Evolutionary conservation across 352 stramenopile species (phyloP).

Genomic region (Phytopythium oedochilum): DNA sequence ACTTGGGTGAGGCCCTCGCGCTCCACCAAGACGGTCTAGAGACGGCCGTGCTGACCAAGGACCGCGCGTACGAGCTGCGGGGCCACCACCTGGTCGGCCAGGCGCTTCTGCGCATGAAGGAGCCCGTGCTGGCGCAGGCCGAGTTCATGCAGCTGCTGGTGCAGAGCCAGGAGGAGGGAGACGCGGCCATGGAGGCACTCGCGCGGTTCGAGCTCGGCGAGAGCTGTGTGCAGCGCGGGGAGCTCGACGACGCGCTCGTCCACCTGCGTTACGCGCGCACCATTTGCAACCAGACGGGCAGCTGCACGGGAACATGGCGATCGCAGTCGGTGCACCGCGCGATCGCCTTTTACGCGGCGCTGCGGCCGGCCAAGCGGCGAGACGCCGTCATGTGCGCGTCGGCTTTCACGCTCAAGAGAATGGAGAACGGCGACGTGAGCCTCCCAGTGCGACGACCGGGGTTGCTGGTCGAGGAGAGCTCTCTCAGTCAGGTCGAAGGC

Average conservation of each 20-base stretch:
- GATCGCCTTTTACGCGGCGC: conserved; percentile 45
- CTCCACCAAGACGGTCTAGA: conserved; percentile 45
- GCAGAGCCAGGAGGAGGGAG: conserved; percentile 26
- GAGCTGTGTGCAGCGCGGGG: conserved; percentile 25
- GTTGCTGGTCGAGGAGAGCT: neutral
- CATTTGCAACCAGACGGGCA: conserved; percentile 41
- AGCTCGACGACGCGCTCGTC: conserved; percentile 27
- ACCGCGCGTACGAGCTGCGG: conserved; percentile 38
- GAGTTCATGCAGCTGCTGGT: conserved; percentile 37
- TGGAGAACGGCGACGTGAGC: neutral
- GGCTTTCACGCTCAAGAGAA: neutral
- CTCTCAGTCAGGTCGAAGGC: neutral
- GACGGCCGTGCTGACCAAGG: conserved; percentile 20
- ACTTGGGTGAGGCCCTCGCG: conserved; percentile 33
- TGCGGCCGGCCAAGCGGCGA: conserved; percentile 22
- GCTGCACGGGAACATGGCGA: conserved; percentile 30
- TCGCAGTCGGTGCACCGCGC: conserved; percentile 37
- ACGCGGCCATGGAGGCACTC: conserved; percentile 39
- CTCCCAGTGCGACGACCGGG: neutral
- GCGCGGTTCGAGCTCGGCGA: conserved; percentile 49
- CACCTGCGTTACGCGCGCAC: conserved; percentile 36
- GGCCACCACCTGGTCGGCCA: conserved; percentile 34
- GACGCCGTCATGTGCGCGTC: conserved; percentile 25
- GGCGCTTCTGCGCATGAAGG: conserved; percentile 26
- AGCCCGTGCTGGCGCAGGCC: conserved; percentile 28